These are phyloP conservation scores for Logfia minima DNA, from an alignment of 129 eudicot genomes.

Conservation along the genomic window DNA sequence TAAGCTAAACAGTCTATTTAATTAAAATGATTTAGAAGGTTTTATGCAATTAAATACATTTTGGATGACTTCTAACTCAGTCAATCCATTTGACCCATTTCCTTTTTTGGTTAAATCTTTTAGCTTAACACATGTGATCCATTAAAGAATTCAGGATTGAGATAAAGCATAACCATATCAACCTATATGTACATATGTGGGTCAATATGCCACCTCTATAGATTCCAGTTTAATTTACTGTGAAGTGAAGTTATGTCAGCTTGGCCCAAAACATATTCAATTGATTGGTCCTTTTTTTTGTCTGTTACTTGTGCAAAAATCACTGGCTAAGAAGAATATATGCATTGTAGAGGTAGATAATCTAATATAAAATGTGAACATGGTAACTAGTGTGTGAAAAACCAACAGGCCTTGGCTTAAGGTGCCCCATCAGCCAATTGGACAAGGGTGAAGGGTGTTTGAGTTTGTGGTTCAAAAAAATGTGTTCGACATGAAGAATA, in stretches of 20 bases:
- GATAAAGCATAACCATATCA: not conserved
- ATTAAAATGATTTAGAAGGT: not conserved
- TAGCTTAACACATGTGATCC: not conserved
- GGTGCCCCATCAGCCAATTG: not conserved
- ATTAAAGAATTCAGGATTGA: no score
- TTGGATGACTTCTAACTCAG: not conserved
- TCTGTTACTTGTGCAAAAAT: not conserved
- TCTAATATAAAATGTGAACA: not conserved
- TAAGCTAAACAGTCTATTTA: not conserved
- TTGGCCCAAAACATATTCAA: slow-evolving; percentile 5
- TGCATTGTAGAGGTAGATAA: slow-evolving; percentile 20
- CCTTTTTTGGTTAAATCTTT: not conserved
- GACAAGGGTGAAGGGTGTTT: not conserved
- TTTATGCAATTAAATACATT: not conserved
- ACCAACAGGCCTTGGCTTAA: no score
- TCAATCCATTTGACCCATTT: not conserved
- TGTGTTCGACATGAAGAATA: slow-evolving; percentile 14
- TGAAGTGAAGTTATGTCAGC: slow-evolving; percentile 12
- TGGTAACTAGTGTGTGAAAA: slow-evolving; percentile 15
- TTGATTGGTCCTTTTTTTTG: not conserved
- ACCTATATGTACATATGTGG: not conserved
- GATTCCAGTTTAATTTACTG: not conserved
- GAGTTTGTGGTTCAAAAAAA: not conserved
- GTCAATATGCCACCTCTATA: not conserved
- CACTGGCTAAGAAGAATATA: slow-evolving; percentile 3